Evolutionary conservation across 257 asterid species (phyloP).

Genomic region (Gynochthodes officinalis): DNA sequence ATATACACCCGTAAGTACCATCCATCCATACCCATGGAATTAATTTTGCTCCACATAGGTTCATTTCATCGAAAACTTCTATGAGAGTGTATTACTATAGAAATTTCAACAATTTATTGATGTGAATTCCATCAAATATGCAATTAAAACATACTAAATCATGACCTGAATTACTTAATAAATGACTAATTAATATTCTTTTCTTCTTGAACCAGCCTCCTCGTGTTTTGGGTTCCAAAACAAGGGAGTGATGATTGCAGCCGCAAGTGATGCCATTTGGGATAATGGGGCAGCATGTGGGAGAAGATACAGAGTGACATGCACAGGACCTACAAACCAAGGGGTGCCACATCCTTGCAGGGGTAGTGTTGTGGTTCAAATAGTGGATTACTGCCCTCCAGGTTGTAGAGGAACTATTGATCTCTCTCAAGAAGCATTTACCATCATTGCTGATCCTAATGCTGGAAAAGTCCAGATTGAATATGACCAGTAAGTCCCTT

Average conservation of each 20-base stretch:
- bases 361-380: constrained; percentile 31
- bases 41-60: too few species aligned
- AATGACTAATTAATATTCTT: neutral
- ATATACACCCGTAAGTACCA: too few species aligned
- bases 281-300: constrained; percentile 39
- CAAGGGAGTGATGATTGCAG: constrained; percentile 16
- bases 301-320: constrained; percentile 29
- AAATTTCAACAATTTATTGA: too few species aligned
- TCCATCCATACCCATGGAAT: too few species aligned
- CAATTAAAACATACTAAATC: too few species aligned
- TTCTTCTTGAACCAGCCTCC: constrained; percentile 2
- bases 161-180: too few species aligned
- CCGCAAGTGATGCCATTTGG: constrained; percentile 8
- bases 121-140: too few species aligned
- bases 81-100: too few species aligned
- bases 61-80: too few species aligned
- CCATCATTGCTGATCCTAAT: constrained; percentile 37
- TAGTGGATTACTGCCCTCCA: constrained; percentile 42
- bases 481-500: constrained; percentile 25
- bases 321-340: constrained; percentile 46
- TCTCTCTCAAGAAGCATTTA: constrained; percentile 49
- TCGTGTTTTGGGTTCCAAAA: constrained; percentile 9
- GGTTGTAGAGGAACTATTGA: constrained; percentile 45
- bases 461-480: constrained; percentile 42
- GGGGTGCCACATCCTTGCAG: constrained; percentile 46